phyloP scores from a whole-genome alignment of 257 asterid species.

The Petrea volubilis region DNA sequence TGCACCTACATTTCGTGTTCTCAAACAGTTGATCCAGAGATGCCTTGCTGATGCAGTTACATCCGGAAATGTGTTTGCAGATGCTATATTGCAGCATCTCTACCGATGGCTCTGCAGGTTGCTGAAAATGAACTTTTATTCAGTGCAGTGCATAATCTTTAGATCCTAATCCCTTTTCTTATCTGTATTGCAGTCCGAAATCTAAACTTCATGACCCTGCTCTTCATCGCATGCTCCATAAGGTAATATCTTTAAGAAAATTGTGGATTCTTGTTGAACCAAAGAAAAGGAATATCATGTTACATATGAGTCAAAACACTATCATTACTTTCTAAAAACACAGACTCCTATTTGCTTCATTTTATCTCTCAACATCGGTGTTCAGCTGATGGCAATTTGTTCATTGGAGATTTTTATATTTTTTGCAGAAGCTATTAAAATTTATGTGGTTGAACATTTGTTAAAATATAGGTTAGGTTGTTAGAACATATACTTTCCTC shows the following conservation, averaged over 20 bases:
- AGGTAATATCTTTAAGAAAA: slow-evolving; percentile 53
- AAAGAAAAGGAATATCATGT: slow-evolving; percentile 2
- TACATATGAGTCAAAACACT: slow-evolving; percentile 11
- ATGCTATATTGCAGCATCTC: slow-evolving; percentile 85
- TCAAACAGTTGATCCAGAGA: slow-evolving; percentile 90
- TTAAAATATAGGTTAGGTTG: background rate
- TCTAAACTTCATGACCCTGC: slow-evolving; percentile 98
- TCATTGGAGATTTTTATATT: background rate
- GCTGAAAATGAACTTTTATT: slow-evolving; percentile 23
- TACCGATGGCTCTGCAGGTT: slow-evolving; percentile 99
- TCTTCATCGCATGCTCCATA: slow-evolving; percentile 93
- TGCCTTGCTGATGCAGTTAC: slow-evolving; percentile 91
- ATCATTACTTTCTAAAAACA: background rate
- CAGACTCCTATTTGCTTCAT: background rate
- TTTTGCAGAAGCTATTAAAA: background rate
- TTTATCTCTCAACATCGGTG: background rate
- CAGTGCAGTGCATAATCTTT: slow-evolving; percentile 11
- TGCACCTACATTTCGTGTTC: slow-evolving; percentile 92
- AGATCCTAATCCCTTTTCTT: slow-evolving; percentile 30
- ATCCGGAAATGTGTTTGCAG: slow-evolving; percentile 93
- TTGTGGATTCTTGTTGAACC: slow-evolving; percentile 12
- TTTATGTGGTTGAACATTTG: background rate
- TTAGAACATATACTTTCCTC: no score
- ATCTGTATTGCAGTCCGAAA: slow-evolving; percentile 70
- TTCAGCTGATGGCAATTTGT: slow-evolving; percentile 20